These are phyloP conservation scores for Plasmodium reichenowi DNA, from an alignment of 169 alveolate species.

Conservation along the genomic window DNA sequence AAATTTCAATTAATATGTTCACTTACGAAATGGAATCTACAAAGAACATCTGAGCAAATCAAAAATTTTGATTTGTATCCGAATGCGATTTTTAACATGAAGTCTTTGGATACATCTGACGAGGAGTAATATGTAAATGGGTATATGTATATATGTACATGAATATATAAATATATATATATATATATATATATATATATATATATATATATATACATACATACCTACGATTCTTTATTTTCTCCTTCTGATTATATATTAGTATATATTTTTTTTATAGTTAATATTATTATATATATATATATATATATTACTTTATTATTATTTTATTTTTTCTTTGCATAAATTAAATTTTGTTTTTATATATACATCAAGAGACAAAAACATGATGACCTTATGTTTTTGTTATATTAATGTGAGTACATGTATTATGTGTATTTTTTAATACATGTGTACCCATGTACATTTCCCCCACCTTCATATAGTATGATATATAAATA, in stretches of 20 bases:
- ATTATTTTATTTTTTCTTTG: background rate
- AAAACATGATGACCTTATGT: too few species aligned
- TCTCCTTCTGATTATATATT: background rate
- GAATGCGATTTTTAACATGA: slow-evolving; percentile 46
- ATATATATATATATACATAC: background rate
- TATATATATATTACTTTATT: background rate
- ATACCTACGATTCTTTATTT: background rate
- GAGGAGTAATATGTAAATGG: background rate
- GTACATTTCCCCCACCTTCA: too few species aligned
- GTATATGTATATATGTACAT: background rate
- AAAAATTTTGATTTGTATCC: slow-evolving; percentile 50
- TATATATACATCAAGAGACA: too few species aligned
- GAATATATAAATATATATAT: background rate
- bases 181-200: background rate
- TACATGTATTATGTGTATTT: too few species aligned
- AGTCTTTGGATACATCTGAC: slow-evolving; percentile 45
- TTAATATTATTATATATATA: slow-evolving; percentile 5
- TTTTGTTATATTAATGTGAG: too few species aligned
- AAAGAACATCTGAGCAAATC: background rate
- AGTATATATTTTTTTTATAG: background rate
- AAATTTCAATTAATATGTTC: slow-evolving; percentile 44
- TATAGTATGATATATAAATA: too few species aligned
- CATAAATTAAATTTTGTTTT: too few species aligned
- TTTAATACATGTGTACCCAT: too few species aligned
- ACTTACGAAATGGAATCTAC: slow-evolving; percentile 18